Percentiles rank a stretch among this genome's conserved stretches.
Conservation (phyloP, 495 filamentous ascomycete genomes). For the Talaromyces thailandensis region DNA sequence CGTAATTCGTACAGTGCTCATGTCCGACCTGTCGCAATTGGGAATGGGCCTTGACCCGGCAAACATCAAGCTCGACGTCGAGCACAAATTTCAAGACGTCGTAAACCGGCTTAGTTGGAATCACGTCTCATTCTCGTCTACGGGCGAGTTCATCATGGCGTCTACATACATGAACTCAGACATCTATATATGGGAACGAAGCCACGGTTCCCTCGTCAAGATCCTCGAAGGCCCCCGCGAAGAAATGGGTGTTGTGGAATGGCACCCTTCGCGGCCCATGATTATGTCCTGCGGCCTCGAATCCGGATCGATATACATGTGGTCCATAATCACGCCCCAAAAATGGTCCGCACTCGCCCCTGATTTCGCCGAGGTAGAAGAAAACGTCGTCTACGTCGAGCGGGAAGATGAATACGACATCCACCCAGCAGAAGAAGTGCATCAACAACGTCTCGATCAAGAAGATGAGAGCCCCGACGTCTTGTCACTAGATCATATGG, state of each 20-base stretch:
- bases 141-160: slow-evolving; percentile 79
- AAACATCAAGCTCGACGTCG: slow-evolving; percentile 73
- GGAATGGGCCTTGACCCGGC: slow-evolving; percentile 34
- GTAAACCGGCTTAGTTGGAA: slow-evolving; percentile 94
- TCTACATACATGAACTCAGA: slow-evolving; percentile 96
- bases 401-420: slow-evolving; percentile 97
- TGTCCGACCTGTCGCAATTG: slow-evolving; percentile 51
- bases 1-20: slow-evolving; percentile 80
- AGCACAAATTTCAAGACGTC: slow-evolving; percentile 97
- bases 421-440: slow-evolving; percentile 88
- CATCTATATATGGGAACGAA: slow-evolving; percentile 96
- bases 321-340: slow-evolving; percentile 86
- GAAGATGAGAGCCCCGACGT: slow-evolving; percentile 91
- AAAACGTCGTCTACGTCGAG: slow-evolving; percentile 94
- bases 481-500: slow-evolving; percentile 60
- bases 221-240: slow-evolving; percentile 94
- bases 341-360: slow-evolving; percentile 95
- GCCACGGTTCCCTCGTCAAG: slow-evolving; percentile 85
- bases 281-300: slow-evolving; percentile 87
- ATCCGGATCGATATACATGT: slow-evolving; percentile 80
- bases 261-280: slow-evolving; percentile 86
- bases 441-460: slow-evolving; percentile 76
- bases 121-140: slow-evolving; percentile 85
- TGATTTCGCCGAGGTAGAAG: slow-evolving; percentile 95
- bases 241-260: slow-evolving; percentile 90